Base-by-base conservation (phyloP, 2,329 filamentous ascomycete species). In the Colletotrichum tropicicola region DNA sequence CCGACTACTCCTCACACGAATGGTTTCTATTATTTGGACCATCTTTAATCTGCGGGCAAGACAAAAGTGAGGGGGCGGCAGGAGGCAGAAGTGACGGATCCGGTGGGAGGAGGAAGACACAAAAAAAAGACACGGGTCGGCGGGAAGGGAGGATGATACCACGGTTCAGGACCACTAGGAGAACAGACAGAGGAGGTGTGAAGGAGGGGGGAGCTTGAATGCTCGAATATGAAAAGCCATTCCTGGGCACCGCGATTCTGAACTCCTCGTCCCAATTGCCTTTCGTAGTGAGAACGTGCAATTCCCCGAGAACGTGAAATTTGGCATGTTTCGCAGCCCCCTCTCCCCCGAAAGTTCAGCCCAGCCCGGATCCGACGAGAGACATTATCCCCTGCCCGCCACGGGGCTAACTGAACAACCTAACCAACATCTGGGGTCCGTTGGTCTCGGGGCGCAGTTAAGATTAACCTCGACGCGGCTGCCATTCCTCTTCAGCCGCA, bases 201-300 rank as follows among this genome's bases (percentile, higher is more conserved):
- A 28, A 6, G 7, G 45, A 8, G 27, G 27, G 37, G 27, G 30
- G 57, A 60, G 61, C 48, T 54, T 41, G 41, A 60, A 64, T 64
- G 61, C 61, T 64, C 56, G 56, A 60, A 64, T 60, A 60, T 64
- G 56, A 64, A 55, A 54, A 37, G 55, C 61, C 61, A 64, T 64
- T 64, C 61, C 56, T 64, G 23, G 41, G 48, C 61, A 60, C 44
- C 15, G 48, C 43, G 41, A 28, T 53, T n/a, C 23, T 12, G 48
- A 19, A 12, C 13, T 37, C 30, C 6, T 44, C 17, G 6, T 21
- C 17, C 52, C 23, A 3, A 32, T 13, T n/a, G 3, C 21, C 49
- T 32, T 32, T 35, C n/a, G 32, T 21, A 27, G 10, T 9, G 28
- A 19, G 28, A 35, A 27, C n/a, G 8, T 27, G 32, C n/a, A n/a